Evolutionary conservation across 306 rosid species (phyloP).

Genomic region (Cicer chorassanicum): DNA sequence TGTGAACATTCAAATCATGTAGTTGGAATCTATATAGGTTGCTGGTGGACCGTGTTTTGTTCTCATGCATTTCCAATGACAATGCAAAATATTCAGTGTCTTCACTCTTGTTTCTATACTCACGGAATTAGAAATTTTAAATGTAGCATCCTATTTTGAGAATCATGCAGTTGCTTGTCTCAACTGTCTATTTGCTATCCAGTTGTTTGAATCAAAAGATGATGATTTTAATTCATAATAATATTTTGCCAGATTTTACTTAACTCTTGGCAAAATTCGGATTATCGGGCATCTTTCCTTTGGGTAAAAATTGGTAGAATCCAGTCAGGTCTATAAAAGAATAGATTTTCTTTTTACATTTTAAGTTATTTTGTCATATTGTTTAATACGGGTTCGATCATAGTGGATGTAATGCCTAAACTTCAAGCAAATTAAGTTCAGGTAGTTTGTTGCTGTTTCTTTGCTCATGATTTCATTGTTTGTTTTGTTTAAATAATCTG

Average conservation of each 20-base stretch:
- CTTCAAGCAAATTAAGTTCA: constrained; percentile 26
- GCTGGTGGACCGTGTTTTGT: constrained; percentile 12
- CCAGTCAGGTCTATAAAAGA: neutral
- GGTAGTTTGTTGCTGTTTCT: constrained; percentile 16
- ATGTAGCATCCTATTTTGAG: neutral
- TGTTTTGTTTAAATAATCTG: constrained; percentile 29
- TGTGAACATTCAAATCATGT: constrained; percentile 1
- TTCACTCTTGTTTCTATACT: constrained; percentile 7
- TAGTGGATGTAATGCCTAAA: neutral
- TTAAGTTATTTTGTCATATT: neutral
- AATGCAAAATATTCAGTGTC: constrained; percentile 5
- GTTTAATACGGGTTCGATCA: neutral
- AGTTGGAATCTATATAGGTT: constrained; percentile 15
- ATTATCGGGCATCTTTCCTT: neutral
- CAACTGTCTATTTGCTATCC: neutral
- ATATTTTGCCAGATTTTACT: no score
- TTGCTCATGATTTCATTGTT: neutral
- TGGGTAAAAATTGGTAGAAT: constrained; percentile 1
- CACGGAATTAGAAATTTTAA: constrained; percentile 24
- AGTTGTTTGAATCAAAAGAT: neutral
- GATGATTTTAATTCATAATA: neutral
- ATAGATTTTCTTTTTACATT: neutral
- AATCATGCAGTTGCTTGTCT: constrained; percentile 25
- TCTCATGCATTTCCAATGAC: neutral
- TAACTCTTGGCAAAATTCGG: no score